Evolutionary conservation across 176 grass and related monocot species (phyloP), one percentile per base, ranked within the genome.

Genomic region (Aegilops bicornis): DNA sequence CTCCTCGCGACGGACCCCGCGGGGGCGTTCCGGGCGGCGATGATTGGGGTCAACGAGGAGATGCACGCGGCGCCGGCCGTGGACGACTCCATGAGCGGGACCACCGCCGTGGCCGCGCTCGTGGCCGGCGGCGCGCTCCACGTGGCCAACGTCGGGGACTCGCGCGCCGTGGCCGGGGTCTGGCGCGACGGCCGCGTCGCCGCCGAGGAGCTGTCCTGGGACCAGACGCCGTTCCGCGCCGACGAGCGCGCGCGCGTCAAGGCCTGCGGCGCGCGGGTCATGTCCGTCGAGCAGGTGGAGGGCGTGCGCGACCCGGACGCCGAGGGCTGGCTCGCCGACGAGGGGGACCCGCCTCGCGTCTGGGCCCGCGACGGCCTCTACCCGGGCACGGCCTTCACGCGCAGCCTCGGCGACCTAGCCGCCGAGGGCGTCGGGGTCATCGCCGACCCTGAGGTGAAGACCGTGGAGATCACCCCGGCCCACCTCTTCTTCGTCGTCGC

Each of bases 81-180:
- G 40, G 94, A 99, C 74, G 92, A 99, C 78, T 91, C 89, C 70
- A 99, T 94, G 97, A 99, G 97, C 79, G 97, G 97, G 47, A 99
- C 97, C 31, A 99, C 97, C 6, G 97, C 97, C 22, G 95, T 99
- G 19, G 89, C 88, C 13, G 97, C 93, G 1, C 92, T 99, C 27
- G 90, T 96, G 23, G 73, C 78, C 12, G 87, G 92, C 9, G 87
- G 58, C 22, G 77, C 76, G 30, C 90, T 99, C 43, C 90, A 94
- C 35, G 90, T 99, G 8, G 97, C 97, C 22, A 99, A 99, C 87
- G 97, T 99, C 1, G 97, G 97, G 1, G 97, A 99, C 64, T 99
- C 97, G 5, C 90, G 97, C 78, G 97, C 97, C 22, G 92, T 96
- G 0, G 88, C 94, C 2, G 97, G 92, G 23, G 89, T 96, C 0